Percentiles rank a stretch among this genome's conserved stretches.
phyloP scores from a whole-genome alignment of 176 grass and related monocot species.

The Panicum miliaceum region DNA sequence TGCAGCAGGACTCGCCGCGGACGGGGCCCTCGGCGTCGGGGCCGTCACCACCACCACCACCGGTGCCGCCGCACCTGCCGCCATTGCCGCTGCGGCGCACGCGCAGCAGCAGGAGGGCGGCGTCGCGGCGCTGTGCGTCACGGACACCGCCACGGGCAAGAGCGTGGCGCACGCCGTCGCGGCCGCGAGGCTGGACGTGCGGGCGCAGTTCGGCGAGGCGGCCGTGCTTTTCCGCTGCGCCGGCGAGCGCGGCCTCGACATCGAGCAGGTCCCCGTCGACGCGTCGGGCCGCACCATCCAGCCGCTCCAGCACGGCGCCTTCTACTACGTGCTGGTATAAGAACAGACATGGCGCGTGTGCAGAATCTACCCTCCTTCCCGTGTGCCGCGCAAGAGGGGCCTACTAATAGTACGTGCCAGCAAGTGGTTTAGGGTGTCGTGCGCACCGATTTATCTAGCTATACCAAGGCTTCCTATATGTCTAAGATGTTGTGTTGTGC shows the following conservation, averaged over 20 bases:
- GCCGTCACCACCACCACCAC: background rate
- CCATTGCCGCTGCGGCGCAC: background rate
- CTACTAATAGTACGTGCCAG: background rate
- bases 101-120: background rate
- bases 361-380: background rate
- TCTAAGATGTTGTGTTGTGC: background rate
- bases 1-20: conserved; percentile 48
- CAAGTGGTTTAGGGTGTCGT: background rate
- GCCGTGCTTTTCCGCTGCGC: conserved; percentile 41
- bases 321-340: conserved; percentile 56
- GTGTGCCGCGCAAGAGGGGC: background rate
- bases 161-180: conserved; percentile 34
- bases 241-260: conserved; percentile 4
- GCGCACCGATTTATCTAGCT: background rate
- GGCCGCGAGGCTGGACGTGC: conserved; percentile 43
- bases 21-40: background rate
- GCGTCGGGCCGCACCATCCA: conserved; percentile 56
- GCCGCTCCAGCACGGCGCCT: conserved; percentile 57
- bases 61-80: background rate
- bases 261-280: conserved; percentile 53
- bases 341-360: background rate
- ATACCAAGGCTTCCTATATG: background rate
- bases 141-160: conserved; percentile 30
- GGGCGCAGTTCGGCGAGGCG: conserved; percentile 47
- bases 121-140: conserved; percentile 46